phyloP scores from a whole-genome alignment of 768 basidiomycete genomes.

The Mycena crocata region DNA sequence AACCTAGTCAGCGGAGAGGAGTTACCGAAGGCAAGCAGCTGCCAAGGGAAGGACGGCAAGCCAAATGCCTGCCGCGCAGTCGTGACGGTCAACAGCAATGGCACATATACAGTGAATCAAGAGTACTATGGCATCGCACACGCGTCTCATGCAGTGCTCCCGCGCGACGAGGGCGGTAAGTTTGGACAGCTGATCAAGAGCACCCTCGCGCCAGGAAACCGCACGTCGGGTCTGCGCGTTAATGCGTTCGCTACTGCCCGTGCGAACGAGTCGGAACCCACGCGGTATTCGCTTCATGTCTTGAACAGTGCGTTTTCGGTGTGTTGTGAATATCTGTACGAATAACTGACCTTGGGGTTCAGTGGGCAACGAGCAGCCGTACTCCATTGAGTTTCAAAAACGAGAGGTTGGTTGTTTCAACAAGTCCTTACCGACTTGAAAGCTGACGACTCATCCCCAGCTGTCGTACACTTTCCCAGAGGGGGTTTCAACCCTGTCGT shows the following conservation, averaged over 20 bases:
- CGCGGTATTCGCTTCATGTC: constrained; percentile 18
- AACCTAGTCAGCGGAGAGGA: constrained; percentile 6
- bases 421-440: background rate
- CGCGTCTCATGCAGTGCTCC: constrained; percentile 7
- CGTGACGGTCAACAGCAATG: constrained; percentile 1
- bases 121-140: constrained; percentile 21
- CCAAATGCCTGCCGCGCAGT: constrained; percentile 11
- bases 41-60: constrained; percentile 5
- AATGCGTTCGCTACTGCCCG: constrained; percentile 4
- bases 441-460: background rate
- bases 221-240: background rate
- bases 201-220: background rate
- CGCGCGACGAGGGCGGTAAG: background rate
- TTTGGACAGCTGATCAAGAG: constrained; percentile 9
- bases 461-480: constrained; percentile 9
- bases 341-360: background rate
- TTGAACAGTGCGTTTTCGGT: constrained; percentile 5
- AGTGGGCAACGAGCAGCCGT: background rate
- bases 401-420: constrained; percentile 1
- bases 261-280: background rate
- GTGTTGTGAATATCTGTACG: too few relatives aligned
- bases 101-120: constrained; percentile 6
- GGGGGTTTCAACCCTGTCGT: constrained; percentile 2
- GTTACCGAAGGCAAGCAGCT: background rate
- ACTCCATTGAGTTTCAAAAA: background rate